A percentile compares a stretch with the other conserved stretches of the same genome.
Evolutionary conservation across 495 filamentous ascomycete genomes (phyloP).

Genomic region (Thermothielavioides terrestris): DNA sequence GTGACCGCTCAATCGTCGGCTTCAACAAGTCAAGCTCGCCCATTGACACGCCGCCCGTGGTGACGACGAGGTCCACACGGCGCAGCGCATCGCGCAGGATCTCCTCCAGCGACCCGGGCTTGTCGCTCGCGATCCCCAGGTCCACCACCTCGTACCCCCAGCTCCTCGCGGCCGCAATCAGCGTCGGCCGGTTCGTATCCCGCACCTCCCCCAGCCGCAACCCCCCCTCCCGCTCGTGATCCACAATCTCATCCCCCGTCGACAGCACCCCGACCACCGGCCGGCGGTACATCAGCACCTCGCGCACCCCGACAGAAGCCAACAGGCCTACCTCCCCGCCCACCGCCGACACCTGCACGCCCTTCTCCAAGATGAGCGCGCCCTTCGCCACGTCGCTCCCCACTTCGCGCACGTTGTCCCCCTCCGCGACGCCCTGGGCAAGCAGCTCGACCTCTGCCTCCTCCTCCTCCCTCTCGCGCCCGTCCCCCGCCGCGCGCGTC

Average conservation of each 20-base stretch:
- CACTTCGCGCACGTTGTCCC: slow-evolving; percentile 85
- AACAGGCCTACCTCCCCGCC: slow-evolving; percentile 89
- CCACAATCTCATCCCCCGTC: slow-evolving; percentile 90
- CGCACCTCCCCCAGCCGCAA: slow-evolving; percentile 76
- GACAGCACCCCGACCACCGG: slow-evolving; percentile 82
- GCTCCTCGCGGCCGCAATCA: slow-evolving; percentile 66
- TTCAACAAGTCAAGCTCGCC: slow-evolving; percentile 96
- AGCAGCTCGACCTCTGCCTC: slow-evolving; percentile 82
- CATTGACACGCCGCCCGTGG: slow-evolving; percentile 95
- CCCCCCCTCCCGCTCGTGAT: slow-evolving; percentile 54
- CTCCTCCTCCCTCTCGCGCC: slow-evolving; percentile 76
- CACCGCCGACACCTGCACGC: slow-evolving; percentile 68
- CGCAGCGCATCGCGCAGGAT: slow-evolving; percentile 65
- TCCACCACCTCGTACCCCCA: slow-evolving; percentile 76
- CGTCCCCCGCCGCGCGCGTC: slow-evolving; percentile 66
- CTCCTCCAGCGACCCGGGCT: slow-evolving; percentile 64
- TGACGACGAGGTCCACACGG: slow-evolving; percentile 74
- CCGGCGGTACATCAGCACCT: slow-evolving; percentile 66
- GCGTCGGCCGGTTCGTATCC: slow-evolving; percentile 82
- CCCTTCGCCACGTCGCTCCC: slow-evolving; percentile 75
- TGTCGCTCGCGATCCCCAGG: slow-evolving; percentile 80
- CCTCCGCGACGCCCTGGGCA: slow-evolving; percentile 59
- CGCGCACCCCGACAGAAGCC: slow-evolving; percentile 67
- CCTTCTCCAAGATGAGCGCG: slow-evolving; percentile 59
- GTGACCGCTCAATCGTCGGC: slow-evolving; percentile 83